Evolutionary conservation across 2,329 filamentous ascomycete genomes (phyloP), one percentile per base, ranked within the genome.

Genomic region (Exophiala spinifera): DNA sequence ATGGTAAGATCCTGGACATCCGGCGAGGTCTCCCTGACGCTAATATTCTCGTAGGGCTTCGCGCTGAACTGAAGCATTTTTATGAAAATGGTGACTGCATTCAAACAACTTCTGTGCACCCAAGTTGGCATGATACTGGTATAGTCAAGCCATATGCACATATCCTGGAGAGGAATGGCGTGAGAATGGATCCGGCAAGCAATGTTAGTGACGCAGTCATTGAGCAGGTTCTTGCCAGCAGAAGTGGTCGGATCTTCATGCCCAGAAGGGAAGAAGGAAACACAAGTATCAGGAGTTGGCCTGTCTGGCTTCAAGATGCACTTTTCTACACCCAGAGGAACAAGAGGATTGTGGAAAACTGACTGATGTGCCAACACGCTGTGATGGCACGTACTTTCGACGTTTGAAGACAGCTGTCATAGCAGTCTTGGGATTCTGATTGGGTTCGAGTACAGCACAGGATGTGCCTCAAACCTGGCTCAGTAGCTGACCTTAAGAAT

Each of bases 11-110:
- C n/a, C 37, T 39, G 33, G 36, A 19, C 2, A 36, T 49, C 13
- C 10, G 40, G n/a, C 43, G 6, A 7, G 5, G 3, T 19, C 11
- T n/a, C 4, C 6, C 10, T n/a, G 43, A 33, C 10, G 19, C 20
- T 15, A n/a, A 15, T 8, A 13, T 23, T 15, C 4, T 44, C 14
- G 28, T 21, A 61, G 59, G 61, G 0, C 69, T 87, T 2, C 72
- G 77, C 1, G 74, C 77, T 1, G 84, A 87, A 69, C 69, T 87
- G 46, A 71, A 70, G 34, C 80, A 79, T 4, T 87, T 89, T 67
- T 51, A 59, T 37, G 23, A 36, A 21, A 55, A 56, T 23, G 61
- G 61, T n/a, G 23, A 31, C 11, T 53, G 47, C 36, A 61, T 63
- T 37, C 53, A 60, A 25, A 61, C 55, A 7, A 61, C 60, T 28